A percentile compares a stretch with the other conserved stretches of the same genome.
phyloP scores from a whole-genome alignment of 2,329 filamentous ascomycete genomes.

The Alternaria brassicae region DNA sequence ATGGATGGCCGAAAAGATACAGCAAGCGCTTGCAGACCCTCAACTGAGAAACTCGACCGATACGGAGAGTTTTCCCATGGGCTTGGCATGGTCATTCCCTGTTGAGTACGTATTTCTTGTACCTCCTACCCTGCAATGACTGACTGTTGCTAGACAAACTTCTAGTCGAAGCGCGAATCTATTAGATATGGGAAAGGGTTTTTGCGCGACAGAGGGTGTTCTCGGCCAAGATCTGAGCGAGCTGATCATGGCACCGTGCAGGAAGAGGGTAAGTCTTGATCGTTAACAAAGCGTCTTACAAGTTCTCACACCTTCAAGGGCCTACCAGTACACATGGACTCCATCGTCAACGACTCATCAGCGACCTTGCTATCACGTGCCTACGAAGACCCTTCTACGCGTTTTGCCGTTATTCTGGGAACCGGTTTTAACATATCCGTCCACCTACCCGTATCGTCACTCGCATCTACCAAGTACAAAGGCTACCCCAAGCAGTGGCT shows the following conservation, averaged over 20 bases:
- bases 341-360: slow-evolving; percentile 70
- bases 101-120: slow-evolving; percentile 56
- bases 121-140: not conserved
- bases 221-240: slow-evolving; percentile 66
- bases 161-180: slow-evolving; percentile 64
- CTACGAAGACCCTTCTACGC: slow-evolving; percentile 66
- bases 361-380: slow-evolving; percentile 68
- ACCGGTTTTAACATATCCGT: slow-evolving; percentile 71
- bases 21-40: slow-evolving; percentile 57
- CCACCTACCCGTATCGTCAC: slow-evolving; percentile 63
- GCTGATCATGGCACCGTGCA: slow-evolving; percentile 66
- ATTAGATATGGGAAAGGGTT: slow-evolving; percentile 71
- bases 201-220: slow-evolving; percentile 65
- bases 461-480: slow-evolving; percentile 65
- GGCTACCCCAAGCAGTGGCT: slow-evolving; percentile 62
- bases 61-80: slow-evolving; percentile 60
- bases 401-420: slow-evolving; percentile 69
- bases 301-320: slow-evolving; percentile 42
- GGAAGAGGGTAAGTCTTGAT: slow-evolving; percentile 50
- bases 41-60: slow-evolving; percentile 48
- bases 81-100: slow-evolving; percentile 71
- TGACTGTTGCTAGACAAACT: slow-evolving; percentile 57
- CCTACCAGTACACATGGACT: slow-evolving; percentile 66
- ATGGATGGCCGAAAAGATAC: slow-evolving; percentile 70
- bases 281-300: not conserved